phyloP scores from a whole-genome alignment of 495 filamentous ascomycete genomes.

The Xylaria flabelliformis region DNA sequence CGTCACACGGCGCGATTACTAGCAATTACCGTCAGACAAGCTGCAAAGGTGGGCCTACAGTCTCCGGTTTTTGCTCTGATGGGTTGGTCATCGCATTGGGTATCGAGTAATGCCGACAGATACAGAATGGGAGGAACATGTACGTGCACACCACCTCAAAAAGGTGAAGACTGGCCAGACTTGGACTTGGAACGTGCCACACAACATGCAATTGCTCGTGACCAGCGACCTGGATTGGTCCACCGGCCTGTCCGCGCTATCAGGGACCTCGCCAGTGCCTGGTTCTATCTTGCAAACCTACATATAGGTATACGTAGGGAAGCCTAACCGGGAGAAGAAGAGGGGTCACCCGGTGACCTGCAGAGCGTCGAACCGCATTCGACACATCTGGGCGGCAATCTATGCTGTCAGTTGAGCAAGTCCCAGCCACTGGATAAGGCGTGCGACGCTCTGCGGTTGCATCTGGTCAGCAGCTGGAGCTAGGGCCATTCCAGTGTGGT shows the following conservation, averaged over 20 bases:
- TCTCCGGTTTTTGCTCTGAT: constrained; percentile 4
- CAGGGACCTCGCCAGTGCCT: constrained; percentile 13
- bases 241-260: constrained; percentile 15
- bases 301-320: neutral
- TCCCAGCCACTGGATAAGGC: constrained; percentile 28
- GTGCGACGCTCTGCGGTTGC: constrained; percentile 20
- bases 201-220: constrained; percentile 17
- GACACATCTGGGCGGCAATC: constrained; percentile 24
- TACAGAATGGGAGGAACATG: neutral
- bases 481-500: constrained; percentile 18
- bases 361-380: constrained; percentile 13
- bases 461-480: constrained; percentile 16
- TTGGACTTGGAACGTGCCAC: constrained; percentile 13
- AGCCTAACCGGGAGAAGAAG: constrained; percentile 17
- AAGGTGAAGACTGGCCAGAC: constrained; percentile 16
- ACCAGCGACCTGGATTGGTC: constrained; percentile 9
- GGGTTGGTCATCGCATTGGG: constrained; percentile 4
- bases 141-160: constrained; percentile 4
- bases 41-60: constrained; percentile 14
- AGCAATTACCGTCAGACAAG: constrained; percentile 5
- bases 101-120: constrained; percentile 1
- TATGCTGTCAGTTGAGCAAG: constrained; percentile 20
- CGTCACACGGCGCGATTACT: constrained; percentile 12
- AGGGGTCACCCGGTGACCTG: constrained; percentile 26
- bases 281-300: constrained; percentile 21